These are phyloP conservation scores for Jackrogersella multiformis DNA, from an alignment of 495 filamentous ascomycete species.

Conservation along the genomic window DNA sequence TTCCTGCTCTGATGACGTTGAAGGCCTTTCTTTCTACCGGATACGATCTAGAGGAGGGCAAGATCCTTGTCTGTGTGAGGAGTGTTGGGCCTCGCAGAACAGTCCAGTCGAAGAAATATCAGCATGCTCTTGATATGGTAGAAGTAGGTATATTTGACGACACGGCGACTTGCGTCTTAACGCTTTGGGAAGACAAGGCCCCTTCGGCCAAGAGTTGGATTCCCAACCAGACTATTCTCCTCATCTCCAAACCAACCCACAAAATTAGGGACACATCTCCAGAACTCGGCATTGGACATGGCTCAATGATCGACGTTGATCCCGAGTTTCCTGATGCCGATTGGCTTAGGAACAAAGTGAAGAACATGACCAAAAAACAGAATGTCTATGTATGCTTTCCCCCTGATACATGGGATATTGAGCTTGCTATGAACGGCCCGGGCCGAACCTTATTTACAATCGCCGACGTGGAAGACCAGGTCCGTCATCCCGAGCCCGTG, in stretches of 20 bases:
- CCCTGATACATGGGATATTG: constrained; percentile 60
- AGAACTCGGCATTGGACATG: constrained; percentile 55
- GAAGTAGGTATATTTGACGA: constrained; percentile 69
- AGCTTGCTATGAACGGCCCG: constrained; percentile 54
- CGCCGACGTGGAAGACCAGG: constrained; percentile 69
- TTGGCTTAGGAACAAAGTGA: constrained; percentile 64
- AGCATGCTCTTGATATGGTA: constrained; percentile 52
- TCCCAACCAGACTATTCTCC: constrained; percentile 63
- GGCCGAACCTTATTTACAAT: constrained; percentile 64
- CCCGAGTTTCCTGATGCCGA: constrained; percentile 64
- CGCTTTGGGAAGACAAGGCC: constrained; percentile 62
- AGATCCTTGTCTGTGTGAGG: constrained; percentile 65
- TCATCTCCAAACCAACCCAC: constrained; percentile 63
- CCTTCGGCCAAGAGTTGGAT: constrained; percentile 61
- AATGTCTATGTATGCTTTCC: constrained; percentile 63
- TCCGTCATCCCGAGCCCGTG: constrained; percentile 43
- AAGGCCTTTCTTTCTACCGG: constrained; percentile 62
- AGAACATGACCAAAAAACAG: constrained; percentile 61
- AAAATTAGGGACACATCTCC: constrained; percentile 40
- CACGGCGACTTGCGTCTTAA: constrained; percentile 62
- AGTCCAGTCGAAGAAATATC: constrained; percentile 59
- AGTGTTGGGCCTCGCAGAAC: constrained; percentile 62
- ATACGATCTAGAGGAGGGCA: constrained; percentile 58
- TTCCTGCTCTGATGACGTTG: constrained; percentile 64
- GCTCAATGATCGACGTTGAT: constrained; percentile 66